Percentiles rank a stretch among this genome's conserved stretches.
phyloP scores from a whole-genome alignment of 2,329 filamentous ascomycete genomes.

The Colletotrichum lupini region DNA sequence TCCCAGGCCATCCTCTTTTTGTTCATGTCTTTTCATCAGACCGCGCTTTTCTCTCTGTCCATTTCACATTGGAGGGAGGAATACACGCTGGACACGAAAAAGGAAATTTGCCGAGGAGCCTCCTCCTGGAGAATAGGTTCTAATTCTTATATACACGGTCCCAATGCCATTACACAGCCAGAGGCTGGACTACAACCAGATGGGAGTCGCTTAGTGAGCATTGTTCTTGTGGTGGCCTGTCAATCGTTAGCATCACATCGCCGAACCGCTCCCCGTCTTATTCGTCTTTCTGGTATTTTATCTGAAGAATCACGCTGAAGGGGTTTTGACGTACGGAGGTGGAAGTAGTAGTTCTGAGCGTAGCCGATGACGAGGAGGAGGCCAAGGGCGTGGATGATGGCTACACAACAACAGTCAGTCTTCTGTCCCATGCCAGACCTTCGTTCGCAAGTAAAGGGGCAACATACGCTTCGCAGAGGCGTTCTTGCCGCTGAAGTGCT shows the following conservation, averaged over 20 bases:
- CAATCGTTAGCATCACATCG: slow-evolving; percentile 19
- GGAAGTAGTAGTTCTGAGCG: slow-evolving; percentile 99
- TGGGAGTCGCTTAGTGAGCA: slow-evolving; percentile 77
- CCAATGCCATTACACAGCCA: slow-evolving; percentile 34
- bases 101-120: slow-evolving; percentile 29
- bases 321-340: slow-evolving; percentile 80
- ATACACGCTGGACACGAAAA: slow-evolving; percentile 1
- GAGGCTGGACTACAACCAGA: slow-evolving; percentile 22
- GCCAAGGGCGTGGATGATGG: slow-evolving; percentile 87
- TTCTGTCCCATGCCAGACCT: background rate
- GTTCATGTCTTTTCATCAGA: no score
- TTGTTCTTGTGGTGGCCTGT: slow-evolving; percentile 99
- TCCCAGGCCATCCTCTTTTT: background rate
- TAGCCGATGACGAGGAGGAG: slow-evolving; percentile 86
- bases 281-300: slow-evolving; percentile 7
- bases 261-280: slow-evolving; percentile 36
- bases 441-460: background rate
- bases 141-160: slow-evolving; percentile 39
- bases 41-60: background rate
- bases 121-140: slow-evolving; percentile 31
- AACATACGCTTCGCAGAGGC: slow-evolving; percentile 86
- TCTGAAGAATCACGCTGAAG: background rate
- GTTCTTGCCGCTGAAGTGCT: slow-evolving; percentile 93
- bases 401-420: slow-evolving; percentile 56
- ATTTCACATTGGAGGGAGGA: background rate